Conservation (phyloP, 116 monocot genomes). For the Cymodocea nodosa region DNA sequence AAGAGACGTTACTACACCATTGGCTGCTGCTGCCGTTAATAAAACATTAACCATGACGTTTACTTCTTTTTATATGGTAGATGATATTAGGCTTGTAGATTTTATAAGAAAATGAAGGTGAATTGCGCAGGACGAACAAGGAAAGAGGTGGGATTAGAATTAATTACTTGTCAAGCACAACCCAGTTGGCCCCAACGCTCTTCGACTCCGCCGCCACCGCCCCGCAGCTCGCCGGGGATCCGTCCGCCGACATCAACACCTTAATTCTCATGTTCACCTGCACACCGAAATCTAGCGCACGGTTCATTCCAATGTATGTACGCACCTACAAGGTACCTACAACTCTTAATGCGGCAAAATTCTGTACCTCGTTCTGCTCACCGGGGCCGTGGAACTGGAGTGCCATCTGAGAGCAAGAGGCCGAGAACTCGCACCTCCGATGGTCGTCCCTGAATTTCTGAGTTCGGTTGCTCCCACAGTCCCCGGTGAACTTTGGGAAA, state of each 20-base stretch:
- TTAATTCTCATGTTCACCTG: constrained; percentile 58
- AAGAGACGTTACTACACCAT: no score
- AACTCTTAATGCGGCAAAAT: background rate
- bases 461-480: constrained; percentile 1
- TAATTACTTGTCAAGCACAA: constrained; percentile 63
- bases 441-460: background rate
- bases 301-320: no score
- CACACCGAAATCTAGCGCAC: background rate
- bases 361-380: constrained; percentile 6
- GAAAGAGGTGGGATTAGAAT: background rate
- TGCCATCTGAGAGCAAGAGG: constrained; percentile 32
- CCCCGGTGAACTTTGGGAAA: constrained; percentile 21
- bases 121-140: background rate
- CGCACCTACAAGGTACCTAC: no score
- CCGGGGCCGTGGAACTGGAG: constrained; percentile 26
- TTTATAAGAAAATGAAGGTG: no score
- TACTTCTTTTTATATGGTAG: no score
- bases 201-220: constrained; percentile 59
- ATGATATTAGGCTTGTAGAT: no score
- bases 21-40: no score
- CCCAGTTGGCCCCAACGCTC: constrained; percentile 54
- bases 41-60: no score
- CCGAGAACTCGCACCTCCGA: constrained; percentile 17
- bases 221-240: background rate
- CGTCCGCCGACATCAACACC: constrained; percentile 32